Conservation (phyloP, 163 green algal genomes). For the Scenedesmus sp. region DNA sequence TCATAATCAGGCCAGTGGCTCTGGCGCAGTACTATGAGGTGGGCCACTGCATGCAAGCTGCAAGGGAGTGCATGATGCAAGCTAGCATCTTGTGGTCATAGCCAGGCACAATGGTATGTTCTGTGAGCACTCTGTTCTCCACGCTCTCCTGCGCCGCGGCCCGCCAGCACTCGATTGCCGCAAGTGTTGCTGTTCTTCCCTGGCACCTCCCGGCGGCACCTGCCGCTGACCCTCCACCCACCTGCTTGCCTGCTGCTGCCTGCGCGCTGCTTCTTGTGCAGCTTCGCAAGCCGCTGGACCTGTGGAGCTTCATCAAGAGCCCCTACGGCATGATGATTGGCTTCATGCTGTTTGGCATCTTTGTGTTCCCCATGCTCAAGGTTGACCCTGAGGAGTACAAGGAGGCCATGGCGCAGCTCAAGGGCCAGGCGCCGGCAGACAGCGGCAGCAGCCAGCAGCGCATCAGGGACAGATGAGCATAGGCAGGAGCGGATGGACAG, state of each 20-base stretch:
- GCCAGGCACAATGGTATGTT: too few species aligned
- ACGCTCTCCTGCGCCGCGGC: not conserved
- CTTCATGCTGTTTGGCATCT: conserved; percentile 68
- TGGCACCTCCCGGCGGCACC: too few species aligned
- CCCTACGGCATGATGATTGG: conserved; percentile 76
- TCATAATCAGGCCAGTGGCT: conserved; percentile 51
- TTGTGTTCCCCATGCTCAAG: conserved; percentile 72
- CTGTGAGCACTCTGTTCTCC: not conserved
- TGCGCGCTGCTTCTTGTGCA: conserved; percentile 39
- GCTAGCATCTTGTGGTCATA: too few species aligned
- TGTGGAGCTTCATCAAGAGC: conserved; percentile 72
- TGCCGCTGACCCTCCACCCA: not conserved
- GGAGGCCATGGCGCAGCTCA: conserved; percentile 53
- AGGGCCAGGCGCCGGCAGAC: conserved; percentile 20
- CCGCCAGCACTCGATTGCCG: not conserved
- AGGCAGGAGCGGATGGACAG: not conserved
- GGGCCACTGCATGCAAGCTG: not conserved
- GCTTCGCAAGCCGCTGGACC: conserved; percentile 70
- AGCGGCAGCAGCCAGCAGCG: conserved; percentile 35
- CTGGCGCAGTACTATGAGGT: conserved; percentile 65
- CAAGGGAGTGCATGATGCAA: not conserved
- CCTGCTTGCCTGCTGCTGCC: not conserved
- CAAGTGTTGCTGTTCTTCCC: not conserved
- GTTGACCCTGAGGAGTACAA: conserved; percentile 71
- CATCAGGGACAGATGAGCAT: conserved; percentile 38